phyloP scores from a whole-genome alignment of 2,329 filamentous ascomycete genomes.

The Claviceps maximensis region DNA sequence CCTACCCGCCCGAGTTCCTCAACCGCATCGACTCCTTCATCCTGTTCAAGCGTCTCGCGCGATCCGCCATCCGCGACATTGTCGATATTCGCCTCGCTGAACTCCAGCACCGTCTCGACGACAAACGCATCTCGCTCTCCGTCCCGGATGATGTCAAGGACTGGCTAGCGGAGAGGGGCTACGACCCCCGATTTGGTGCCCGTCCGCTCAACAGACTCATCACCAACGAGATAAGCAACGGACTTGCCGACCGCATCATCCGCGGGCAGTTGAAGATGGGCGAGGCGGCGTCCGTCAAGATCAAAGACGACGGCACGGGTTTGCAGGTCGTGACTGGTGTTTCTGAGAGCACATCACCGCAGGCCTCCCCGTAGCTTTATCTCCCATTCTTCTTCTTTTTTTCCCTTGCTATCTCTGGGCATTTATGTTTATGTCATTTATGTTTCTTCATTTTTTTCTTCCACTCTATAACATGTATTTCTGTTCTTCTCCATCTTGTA shows the following conservation, averaged over 20 bases:
- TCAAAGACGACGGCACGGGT: constrained; percentile 49
- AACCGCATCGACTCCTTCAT: constrained; percentile 97
- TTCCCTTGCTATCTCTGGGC: too few species aligned
- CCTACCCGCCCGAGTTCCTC: constrained; percentile 83
- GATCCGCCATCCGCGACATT: constrained; percentile 70
- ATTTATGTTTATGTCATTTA: too few species aligned
- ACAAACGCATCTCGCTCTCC: constrained; percentile 65
- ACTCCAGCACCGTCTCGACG: constrained; percentile 69
- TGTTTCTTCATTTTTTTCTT: too few species aligned
- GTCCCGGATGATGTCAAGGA: constrained; percentile 60
- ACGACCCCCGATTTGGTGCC: constrained; percentile 84
- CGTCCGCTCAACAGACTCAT: constrained; percentile 85
- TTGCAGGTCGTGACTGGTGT: constrained; percentile 33
- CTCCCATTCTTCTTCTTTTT: background rate
- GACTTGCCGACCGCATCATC: constrained; percentile 84
- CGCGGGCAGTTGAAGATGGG: constrained; percentile 66
- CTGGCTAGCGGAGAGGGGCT: constrained; percentile 82
- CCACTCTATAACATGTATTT: too few species aligned
- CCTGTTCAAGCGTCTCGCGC: constrained; percentile 77
- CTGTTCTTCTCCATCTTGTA: too few species aligned
- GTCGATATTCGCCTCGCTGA: constrained; percentile 84
- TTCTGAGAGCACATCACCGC: background rate
- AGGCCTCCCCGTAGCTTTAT: too few species aligned
- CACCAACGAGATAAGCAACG: constrained; percentile 77
- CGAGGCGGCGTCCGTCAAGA: constrained; percentile 55